Base-by-base conservation (phyloP, 2,329 filamentous ascomycete species). In the Sordariomycetes sp. region DNA sequence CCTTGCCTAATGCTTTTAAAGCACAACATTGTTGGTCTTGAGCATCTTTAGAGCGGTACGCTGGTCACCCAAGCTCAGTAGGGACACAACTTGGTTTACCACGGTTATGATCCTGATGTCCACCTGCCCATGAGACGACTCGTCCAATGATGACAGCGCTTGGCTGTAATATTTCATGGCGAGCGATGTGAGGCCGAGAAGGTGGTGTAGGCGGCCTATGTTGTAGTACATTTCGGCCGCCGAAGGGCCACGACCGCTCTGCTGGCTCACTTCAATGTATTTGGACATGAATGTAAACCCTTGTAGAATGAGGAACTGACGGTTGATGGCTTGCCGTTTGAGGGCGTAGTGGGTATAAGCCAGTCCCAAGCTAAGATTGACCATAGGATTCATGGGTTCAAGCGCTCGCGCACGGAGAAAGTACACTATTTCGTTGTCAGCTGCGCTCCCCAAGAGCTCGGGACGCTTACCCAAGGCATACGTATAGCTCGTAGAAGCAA, bases 311-410 rank as follows among this genome's bases (percentile, higher is more conserved):
- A 87, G 75, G 50, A 85, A 90, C 51, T 96, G 90, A 2, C 92
- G 70, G 52, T 96, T 96, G 31, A 90, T 86, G 0, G 82, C 79
- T 55, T 94, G 86, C 3, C 90, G 75, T 55, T 96, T 95, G 49
- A 95, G 72, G 1, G 83, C 81, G 53, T 92, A 83, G 54, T 95
- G 86, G 25, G 95, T 74, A 54, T 94, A 96, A 20, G 81, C 80
- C 10, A 92, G 71, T 0, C 81, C 87, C 17, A 95, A 79, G 46
- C 76, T 83, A 9, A 98, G 71, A 41, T 86, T 82, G 42, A 95
- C 73, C 47, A 85, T 76, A 0, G 82, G 72, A 48, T 94, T 93
- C 7, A 71, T 58, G 1, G 84, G 82, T 43, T 87, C 80, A 3
- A 95, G 60, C 2, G 84, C 75, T 36, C 77, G 72, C 2, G 82